Evolutionary conservation across 768 basidiomycete genomes (phyloP).

Genomic region (Dioszegia aurantiaca): DNA sequence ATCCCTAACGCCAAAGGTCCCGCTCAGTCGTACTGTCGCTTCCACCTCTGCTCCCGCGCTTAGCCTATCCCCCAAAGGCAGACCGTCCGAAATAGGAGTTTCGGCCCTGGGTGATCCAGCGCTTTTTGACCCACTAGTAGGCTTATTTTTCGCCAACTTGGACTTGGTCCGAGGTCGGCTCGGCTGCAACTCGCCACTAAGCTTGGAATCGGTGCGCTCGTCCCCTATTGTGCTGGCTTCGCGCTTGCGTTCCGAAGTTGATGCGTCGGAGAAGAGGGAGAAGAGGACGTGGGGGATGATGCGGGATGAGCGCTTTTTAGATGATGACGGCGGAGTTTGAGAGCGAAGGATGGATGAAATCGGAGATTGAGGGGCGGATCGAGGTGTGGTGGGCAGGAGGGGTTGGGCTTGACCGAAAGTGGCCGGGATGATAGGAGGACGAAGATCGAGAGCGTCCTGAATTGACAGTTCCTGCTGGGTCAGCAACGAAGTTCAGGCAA

Average conservation of each 20-base stretch:
- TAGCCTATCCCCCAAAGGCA: not conserved
- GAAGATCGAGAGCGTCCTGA: slow-evolving; percentile 3
- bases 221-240: not conserved
- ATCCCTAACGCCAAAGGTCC: slow-evolving; percentile 39
- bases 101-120: not conserved
- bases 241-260: slow-evolving; percentile 1
- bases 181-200: not conserved
- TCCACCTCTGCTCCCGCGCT: not conserved
- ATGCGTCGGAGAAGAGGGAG: slow-evolving; percentile 11
- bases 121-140: not conserved
- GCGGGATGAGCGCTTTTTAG: slow-evolving; percentile 7
- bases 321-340: not conserved
- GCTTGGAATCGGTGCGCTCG: not conserved
- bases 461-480: not conserved
- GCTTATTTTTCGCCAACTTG: not conserved
- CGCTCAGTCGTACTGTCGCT: slow-evolving; percentile 28
- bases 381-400: not conserved
- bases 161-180: not conserved
- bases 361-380: not conserved
- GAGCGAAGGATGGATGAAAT: not conserved
- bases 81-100: not conserved
- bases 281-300: slow-evolving; percentile 14
- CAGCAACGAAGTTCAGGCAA: not conserved
- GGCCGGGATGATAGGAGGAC: not conserved
- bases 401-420: not conserved